These are phyloP conservation scores for Yamadazyma jaroonii DNA, from an alignment of 1,139 yeast genomes.

Conservation along the genomic window DNA sequence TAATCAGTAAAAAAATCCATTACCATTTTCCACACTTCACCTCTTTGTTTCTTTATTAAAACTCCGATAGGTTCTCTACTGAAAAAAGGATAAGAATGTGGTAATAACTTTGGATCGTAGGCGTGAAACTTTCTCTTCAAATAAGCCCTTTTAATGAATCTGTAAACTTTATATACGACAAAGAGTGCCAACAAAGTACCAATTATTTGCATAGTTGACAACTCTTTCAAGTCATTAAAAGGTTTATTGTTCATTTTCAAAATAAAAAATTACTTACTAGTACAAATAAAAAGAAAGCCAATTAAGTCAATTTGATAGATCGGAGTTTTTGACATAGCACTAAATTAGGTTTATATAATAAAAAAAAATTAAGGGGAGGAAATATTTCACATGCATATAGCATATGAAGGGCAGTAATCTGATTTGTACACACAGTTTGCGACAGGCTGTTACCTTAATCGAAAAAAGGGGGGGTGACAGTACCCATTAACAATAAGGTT, in stretches of 20 bases:
- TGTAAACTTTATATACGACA: conserved; percentile 5
- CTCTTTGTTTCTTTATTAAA: conserved; percentile 13
- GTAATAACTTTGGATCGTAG: conserved; percentile 13
- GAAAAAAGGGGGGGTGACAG: too few species aligned
- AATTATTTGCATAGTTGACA: conserved; percentile 3
- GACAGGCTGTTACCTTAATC: too few species aligned
- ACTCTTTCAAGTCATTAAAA: conserved; percentile 1
- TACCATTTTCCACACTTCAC: conserved; percentile 10
- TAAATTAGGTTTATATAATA: neutral
- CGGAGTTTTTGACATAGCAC: neutral
- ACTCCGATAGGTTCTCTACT: conserved; percentile 15
- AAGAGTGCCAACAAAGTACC: conserved; percentile 1
- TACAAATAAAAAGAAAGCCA: too few species aligned
- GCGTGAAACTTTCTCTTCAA: conserved; percentile 17
- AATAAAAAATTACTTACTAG: too few species aligned
- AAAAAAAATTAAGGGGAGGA: neutral
- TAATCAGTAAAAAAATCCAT: conserved; percentile 9
- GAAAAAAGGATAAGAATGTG: conserved; percentile 15
- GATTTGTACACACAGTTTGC: neutral
- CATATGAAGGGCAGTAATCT: neutral
- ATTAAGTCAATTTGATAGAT: neutral
- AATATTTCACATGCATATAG: conserved; percentile 3
- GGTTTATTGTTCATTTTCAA: too few species aligned
- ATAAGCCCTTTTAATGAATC: conserved; percentile 8
- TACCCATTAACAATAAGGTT: too few species aligned